phyloP scores from a whole-genome alignment of 495 filamentous ascomycete species.

The Trichocladium antarcticum region DNA sequence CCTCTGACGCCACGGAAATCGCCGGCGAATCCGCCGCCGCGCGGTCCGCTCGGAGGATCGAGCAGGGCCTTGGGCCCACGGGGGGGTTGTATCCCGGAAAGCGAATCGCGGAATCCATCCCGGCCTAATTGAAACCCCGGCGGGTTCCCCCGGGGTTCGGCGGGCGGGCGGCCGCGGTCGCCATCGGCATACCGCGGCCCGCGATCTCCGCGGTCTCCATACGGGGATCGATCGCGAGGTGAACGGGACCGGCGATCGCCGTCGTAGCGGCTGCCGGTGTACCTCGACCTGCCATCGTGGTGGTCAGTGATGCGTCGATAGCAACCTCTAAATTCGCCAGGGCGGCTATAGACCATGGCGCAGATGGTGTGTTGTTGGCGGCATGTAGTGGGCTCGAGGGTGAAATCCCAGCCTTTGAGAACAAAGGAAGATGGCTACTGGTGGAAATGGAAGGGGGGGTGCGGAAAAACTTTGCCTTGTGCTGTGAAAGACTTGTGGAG shows the following conservation, averaged over 20 bases:
- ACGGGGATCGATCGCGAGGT: constrained; percentile 46
- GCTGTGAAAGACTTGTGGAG: neutral
- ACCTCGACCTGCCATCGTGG: constrained; percentile 33
- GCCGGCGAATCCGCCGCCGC: constrained; percentile 38
- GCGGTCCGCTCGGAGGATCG: constrained; percentile 50
- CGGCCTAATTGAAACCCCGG: constrained; percentile 39
- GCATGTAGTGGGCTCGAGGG: neutral
- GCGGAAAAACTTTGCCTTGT: neutral
- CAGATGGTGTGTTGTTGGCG: neutral
- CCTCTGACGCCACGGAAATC: constrained; percentile 34
- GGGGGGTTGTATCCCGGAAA: constrained; percentile 44
- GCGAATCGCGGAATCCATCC: constrained; percentile 36
- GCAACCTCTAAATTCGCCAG: neutral
- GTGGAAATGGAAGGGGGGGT: neutral
- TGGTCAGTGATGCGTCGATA: constrained; percentile 12
- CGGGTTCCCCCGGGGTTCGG: constrained; percentile 39
- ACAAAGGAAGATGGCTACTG: neutral
- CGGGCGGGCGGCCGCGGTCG: constrained; percentile 38
- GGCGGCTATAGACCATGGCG: neutral
- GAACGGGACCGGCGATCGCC: constrained; percentile 41
- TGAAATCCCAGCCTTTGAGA: neutral
- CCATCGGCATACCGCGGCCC: constrained; percentile 37
- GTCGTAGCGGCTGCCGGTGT: constrained; percentile 36
- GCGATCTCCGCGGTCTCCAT: constrained; percentile 36
- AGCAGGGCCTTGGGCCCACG: constrained; percentile 60